A percentile compares a stretch with the other conserved stretches of the same genome.
Conservation (phyloP, 768 basidiomycete species). For the Lactarius hengduanensis region DNA sequence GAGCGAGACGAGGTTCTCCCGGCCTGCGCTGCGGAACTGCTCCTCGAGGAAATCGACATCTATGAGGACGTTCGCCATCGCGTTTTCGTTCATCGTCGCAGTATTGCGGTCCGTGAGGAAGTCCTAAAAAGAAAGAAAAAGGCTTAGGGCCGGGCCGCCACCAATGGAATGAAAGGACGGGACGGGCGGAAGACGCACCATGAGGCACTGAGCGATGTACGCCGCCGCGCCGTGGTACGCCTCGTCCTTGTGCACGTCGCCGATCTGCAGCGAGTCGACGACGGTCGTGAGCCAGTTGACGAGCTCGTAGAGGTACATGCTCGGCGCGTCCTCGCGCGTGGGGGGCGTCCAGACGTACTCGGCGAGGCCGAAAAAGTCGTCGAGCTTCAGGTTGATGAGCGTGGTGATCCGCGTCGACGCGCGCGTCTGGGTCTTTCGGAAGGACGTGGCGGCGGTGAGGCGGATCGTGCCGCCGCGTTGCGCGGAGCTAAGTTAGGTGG, state of each 20-base stretch:
- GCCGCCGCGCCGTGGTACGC: constrained; percentile 87
- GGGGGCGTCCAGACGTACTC: constrained; percentile 93
- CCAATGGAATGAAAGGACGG: no score
- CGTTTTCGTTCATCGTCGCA: constrained; percentile 82
- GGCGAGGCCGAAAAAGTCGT: constrained; percentile 92
- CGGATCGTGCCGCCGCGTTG: constrained; percentile 82
- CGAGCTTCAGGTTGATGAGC: constrained; percentile 87
- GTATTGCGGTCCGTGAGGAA: constrained; percentile 78
- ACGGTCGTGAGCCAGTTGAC: constrained; percentile 96
- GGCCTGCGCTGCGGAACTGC: constrained; percentile 75
- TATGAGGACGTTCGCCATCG: constrained; percentile 78
- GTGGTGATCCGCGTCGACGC: constrained; percentile 75
- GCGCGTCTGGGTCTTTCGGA: constrained; percentile 63
- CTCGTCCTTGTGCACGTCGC: constrained; percentile 82
- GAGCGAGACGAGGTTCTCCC: constrained; percentile 63
- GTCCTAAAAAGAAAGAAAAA: constrained; percentile 45
- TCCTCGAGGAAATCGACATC: constrained; percentile 88
- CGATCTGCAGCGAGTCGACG: constrained; percentile 84
- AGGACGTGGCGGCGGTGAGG: constrained; percentile 60
- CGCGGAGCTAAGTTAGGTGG: constrained; percentile 53
- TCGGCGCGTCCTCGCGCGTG: constrained; percentile 69
- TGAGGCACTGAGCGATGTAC: constrained; percentile 83
- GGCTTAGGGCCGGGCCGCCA: no score
- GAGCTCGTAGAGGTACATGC: constrained; percentile 93
- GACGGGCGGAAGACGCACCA: constrained; percentile 55